These are phyloP conservation scores for Hypocreales sp. DNA, from an alignment of 2,329 filamentous ascomycete genomes.

Conservation along the genomic window DNA sequence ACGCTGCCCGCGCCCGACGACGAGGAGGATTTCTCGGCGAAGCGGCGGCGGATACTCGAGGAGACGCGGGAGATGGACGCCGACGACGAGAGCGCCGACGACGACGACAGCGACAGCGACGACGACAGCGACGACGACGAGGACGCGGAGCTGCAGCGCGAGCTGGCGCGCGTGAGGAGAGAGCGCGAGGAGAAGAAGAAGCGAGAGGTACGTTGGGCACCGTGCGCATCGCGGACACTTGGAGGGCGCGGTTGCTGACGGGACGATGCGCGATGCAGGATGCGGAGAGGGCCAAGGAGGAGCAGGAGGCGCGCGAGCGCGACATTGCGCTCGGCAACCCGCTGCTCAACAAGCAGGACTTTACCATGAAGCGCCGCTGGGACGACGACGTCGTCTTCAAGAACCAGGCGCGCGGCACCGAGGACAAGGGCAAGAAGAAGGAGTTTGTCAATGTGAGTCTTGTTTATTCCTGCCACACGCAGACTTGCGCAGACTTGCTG, in stretches of 20 bases:
- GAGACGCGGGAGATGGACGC: constrained; percentile 82
- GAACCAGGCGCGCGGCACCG: constrained; percentile 90
- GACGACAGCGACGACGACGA: constrained; percentile 39
- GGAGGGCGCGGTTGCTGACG: too few species aligned
- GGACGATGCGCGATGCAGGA: too few species aligned
- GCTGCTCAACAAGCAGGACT: constrained; percentile 74
- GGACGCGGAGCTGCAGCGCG: constrained; percentile 73
- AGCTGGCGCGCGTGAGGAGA: constrained; percentile 84
- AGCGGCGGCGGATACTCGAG: constrained; percentile 73
- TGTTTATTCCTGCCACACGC: constrained; percentile 1
- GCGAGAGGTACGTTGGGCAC: constrained; percentile 14
- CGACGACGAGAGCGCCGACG: constrained; percentile 40
- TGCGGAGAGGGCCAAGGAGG: constrained; percentile 61
- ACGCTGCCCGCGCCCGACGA: constrained; percentile 19
- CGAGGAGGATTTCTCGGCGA: constrained; percentile 61
- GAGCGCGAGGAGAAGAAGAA: constrained; percentile 37
- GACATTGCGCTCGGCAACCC: constrained; percentile 91
- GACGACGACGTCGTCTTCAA: constrained; percentile 99
- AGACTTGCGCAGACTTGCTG: not conserved
- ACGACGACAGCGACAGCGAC: constrained; percentile 36
- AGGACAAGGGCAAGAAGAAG: constrained; percentile 75
- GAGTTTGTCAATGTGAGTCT: constrained; percentile 84
- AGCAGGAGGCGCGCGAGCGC: constrained; percentile 69
- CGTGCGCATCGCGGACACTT: too few species aligned
- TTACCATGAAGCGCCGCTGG: constrained; percentile 85